Conservation (phyloP, 2,329 filamentous ascomycete genomes). For the Aspergillus fumigatiaffinis region DNA sequence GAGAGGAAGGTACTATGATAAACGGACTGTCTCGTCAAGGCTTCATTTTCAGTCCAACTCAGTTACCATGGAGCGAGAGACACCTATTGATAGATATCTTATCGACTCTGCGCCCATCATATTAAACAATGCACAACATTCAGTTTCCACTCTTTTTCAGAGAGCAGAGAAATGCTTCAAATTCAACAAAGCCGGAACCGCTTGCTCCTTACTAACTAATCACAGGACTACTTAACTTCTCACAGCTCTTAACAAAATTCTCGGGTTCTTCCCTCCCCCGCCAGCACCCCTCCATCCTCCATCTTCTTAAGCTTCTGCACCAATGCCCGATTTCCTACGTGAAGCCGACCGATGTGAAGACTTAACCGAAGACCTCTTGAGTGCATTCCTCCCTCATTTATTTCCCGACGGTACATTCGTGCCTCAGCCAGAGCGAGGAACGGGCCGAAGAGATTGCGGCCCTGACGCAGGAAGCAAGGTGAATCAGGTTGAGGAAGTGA, state of each 20-base stretch:
- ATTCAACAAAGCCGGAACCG: too few relatives aligned
- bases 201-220: too few relatives aligned
- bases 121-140: too few relatives aligned
- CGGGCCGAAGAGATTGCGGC: constrained; percentile 14
- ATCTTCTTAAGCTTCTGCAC: constrained; percentile 7
- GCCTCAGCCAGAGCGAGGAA: constrained; percentile 25
- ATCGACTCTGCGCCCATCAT: too few relatives aligned
- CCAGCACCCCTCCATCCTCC: constrained; percentile 6
- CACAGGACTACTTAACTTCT: not conserved
- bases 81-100: not conserved
- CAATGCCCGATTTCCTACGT: constrained; percentile 15
- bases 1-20: too few relatives aligned
- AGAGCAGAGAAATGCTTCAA: too few relatives aligned
- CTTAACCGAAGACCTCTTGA: constrained; percentile 51
- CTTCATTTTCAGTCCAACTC: too few relatives aligned
- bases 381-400: constrained; percentile 49
- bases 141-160: too few relatives aligned
- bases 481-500: constrained; percentile 41
- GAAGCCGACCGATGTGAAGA: constrained; percentile 21
- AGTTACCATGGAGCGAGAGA: too few relatives aligned
- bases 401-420: constrained; percentile 16
- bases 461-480: constrained; percentile 4
- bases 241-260: not conserved
- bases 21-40: too few relatives aligned
- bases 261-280: constrained; percentile 28